Conservation (phyloP, 805 yeast species). For the Zygoascus biomembranicola region DNA sequence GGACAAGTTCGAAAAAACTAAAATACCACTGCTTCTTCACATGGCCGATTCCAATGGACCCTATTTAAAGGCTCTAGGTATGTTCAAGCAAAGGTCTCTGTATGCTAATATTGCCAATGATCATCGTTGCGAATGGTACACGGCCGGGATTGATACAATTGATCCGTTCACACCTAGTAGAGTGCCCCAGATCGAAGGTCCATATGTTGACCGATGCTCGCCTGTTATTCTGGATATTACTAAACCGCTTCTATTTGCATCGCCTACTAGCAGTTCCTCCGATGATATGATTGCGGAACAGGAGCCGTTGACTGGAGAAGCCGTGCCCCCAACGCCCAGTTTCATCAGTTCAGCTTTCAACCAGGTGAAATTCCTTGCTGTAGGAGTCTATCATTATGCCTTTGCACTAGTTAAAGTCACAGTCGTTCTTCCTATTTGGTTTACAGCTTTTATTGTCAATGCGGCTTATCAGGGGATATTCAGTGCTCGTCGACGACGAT, state of each 20-base stretch:
- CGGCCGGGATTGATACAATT: constrained; percentile 52
- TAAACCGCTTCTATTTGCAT: constrained; percentile 3
- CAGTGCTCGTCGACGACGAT: constrained; percentile 31
- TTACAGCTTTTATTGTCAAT: constrained; percentile 44
- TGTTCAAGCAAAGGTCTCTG: constrained; percentile 46
- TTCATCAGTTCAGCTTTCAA: background rate
- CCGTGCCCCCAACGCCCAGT: background rate
- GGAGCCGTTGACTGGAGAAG: background rate
- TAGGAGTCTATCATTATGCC: constrained; percentile 34
- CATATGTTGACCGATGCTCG: constrained; percentile 42
- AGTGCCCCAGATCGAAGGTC: constrained; percentile 6
- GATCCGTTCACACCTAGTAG: constrained; percentile 15
- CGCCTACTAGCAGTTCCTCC: background rate
- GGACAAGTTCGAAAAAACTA: constrained; percentile 14
- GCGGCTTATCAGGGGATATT: constrained; percentile 34
- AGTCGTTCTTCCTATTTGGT: constrained; percentile 57
- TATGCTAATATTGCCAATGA: constrained; percentile 77
- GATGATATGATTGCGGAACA: background rate
- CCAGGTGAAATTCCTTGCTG: background rate
- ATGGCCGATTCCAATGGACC: constrained; percentile 59
- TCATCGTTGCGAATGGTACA: constrained; percentile 76
- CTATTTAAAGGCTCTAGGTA: constrained; percentile 47
- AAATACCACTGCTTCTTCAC: constrained; percentile 48
- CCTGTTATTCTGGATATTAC: constrained; percentile 30
- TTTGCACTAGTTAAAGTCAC: constrained; percentile 37